Evolutionary conservation across 2,329 filamentous ascomycete species (phyloP).

Genomic region (Myriangium duriaei): DNA sequence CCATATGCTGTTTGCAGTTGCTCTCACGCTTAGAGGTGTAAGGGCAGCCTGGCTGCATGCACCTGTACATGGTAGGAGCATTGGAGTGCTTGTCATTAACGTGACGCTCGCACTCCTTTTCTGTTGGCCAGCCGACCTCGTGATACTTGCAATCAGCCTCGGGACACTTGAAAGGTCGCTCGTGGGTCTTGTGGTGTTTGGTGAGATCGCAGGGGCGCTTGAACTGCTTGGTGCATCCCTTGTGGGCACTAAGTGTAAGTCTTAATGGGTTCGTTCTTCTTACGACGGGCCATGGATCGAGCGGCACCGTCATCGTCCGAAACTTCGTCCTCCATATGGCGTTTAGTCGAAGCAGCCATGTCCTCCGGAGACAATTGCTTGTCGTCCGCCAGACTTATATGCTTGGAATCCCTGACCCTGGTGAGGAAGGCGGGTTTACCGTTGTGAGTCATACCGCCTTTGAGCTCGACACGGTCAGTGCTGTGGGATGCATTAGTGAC

Average conservation of each 20-base stretch:
- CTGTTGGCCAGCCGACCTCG: constrained; percentile 83
- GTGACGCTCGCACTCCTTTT: constrained; percentile 94
- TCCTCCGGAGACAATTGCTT: constrained; percentile 36
- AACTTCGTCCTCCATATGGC: constrained; percentile 45
- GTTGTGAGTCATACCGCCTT: constrained; percentile 69
- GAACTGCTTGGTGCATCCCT: constrained; percentile 88
- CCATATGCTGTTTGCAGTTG: constrained; percentile 98
- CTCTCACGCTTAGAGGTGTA: constrained; percentile 94
- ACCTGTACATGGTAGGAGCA: constrained; percentile 70
- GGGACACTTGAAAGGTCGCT: constrained; percentile 88
- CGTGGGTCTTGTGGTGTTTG: constrained; percentile 97
- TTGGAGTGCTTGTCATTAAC: constrained; percentile 90
- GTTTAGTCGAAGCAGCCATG: constrained; percentile 44
- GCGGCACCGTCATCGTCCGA: constrained; percentile 72
- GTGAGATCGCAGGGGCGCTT: constrained; percentile 94
- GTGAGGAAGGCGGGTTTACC: constrained; percentile 76
- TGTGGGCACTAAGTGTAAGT: constrained; percentile 44
- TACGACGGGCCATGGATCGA: constrained; percentile 89
- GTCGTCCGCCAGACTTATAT: constrained; percentile 54
- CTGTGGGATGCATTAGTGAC: constrained; percentile 25
- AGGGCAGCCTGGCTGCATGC: constrained; percentile 50
- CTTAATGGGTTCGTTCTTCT: constrained; percentile 61
- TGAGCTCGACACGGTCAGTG: constrained; percentile 62
- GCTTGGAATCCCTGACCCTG: constrained; percentile 65
- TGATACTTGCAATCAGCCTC: constrained; percentile 77